phyloP scores from a whole-genome alignment of 1,284 basidiomycete genomes.

The Tylopilus orsonianus region DNA sequence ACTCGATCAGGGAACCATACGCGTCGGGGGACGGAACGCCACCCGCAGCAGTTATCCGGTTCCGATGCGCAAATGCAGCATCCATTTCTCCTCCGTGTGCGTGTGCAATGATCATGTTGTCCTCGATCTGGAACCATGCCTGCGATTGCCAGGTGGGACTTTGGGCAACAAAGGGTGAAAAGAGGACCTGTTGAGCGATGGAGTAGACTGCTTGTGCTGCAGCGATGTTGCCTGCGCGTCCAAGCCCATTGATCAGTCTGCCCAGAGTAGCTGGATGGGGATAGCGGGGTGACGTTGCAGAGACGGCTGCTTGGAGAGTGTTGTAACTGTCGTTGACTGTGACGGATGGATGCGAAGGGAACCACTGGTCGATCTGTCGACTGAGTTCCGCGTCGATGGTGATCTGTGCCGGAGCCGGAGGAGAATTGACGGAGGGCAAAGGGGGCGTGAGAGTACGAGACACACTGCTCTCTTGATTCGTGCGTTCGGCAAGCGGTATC shows the following conservation, averaged over 20 bases:
- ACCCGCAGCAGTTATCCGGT: conserved; percentile 76
- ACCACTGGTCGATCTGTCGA: conserved; percentile 45
- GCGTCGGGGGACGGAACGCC: conserved; percentile 84
- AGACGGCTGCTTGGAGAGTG: conserved; percentile 40
- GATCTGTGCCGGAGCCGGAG: conserved; percentile 20
- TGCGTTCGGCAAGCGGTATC: conserved; percentile 23
- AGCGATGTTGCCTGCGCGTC: conserved; percentile 59
- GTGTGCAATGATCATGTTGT: conserved; percentile 83
- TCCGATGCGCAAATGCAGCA: conserved; percentile 77
- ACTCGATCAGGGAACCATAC: conserved; percentile 86
- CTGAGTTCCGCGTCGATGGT: conserved; percentile 30
- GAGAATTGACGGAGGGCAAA: conserved; percentile 12
- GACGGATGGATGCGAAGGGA: conserved; percentile 30
- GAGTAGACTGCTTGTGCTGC: conserved; percentile 69
- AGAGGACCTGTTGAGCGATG: conserved; percentile 65
- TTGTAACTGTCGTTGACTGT: conserved; percentile 36
- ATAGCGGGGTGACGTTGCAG: conserved; percentile 37
- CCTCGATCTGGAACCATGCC: conserved; percentile 80
- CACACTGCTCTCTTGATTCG: conserved; percentile 1
- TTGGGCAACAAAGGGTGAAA: conserved; percentile 35
- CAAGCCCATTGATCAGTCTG: conserved; percentile 66
- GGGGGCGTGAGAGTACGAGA: conserved; percentile 15
- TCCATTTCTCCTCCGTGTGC: conserved; percentile 81
- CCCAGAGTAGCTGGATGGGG: conserved; percentile 59
- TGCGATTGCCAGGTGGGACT: conserved; percentile 52